A percentile compares a stretch with the other conserved stretches of the same genome.
phyloP scores from a whole-genome alignment of 176 grass and related monocot genomes.

The Bromus sterilis region DNA sequence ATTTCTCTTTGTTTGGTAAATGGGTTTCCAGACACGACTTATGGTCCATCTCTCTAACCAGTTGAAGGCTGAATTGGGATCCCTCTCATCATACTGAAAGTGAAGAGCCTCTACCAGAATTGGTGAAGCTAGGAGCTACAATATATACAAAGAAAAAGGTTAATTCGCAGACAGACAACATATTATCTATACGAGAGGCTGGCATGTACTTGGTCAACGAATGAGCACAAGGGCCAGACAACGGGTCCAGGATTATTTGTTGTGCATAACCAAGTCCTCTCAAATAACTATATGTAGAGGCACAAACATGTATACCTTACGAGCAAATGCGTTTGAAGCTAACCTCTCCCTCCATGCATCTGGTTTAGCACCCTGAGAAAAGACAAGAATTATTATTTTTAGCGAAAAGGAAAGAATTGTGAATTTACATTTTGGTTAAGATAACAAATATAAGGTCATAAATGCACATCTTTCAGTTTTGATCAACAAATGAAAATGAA shows the following conservation, averaged over 20 bases:
- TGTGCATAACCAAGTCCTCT: neutral
- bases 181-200: neutral
- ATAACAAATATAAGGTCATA: neutral
- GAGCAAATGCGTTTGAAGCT: slow-evolving; percentile 54
- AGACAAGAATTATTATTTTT: neutral
- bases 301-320: slow-evolving; percentile 36
- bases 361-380: slow-evolving; percentile 38
- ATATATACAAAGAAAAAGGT: neutral
- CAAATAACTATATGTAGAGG: neutral
- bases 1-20: slow-evolving; percentile 49
- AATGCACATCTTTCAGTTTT: neutral
- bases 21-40: slow-evolving; percentile 47
- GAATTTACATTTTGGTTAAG: neutral
- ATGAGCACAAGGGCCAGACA: neutral
- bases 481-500: neutral
- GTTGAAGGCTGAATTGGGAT: slow-evolving; percentile 78
- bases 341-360: slow-evolving; percentile 63
- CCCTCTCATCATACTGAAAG: slow-evolving; percentile 70
- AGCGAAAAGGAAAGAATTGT: neutral
- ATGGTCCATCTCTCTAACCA: slow-evolving; percentile 90
- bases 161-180: neutral
- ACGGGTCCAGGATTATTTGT: neutral
- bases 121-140: slow-evolving; percentile 66
- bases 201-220: neutral
- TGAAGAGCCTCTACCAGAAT: slow-evolving; percentile 56